Evolutionary conservation across 768 basidiomycete genomes (phyloP).

Genomic region (Leccinum disarticulatum): DNA sequence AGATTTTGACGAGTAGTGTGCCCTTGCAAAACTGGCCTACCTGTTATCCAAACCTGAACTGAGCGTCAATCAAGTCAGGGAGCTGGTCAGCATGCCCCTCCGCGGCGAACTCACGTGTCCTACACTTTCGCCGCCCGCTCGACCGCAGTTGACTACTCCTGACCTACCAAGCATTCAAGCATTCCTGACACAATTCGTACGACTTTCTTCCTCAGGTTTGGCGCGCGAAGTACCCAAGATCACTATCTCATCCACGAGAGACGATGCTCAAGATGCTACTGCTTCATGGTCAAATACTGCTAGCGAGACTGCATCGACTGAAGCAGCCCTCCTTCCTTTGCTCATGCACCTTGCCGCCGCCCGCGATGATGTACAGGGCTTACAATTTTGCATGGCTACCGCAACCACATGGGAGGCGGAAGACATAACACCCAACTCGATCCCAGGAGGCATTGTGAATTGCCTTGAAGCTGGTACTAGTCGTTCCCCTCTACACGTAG

Average conservation of each 20-base stretch:
- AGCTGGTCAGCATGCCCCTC: slow-evolving; percentile 72
- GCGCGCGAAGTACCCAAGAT: slow-evolving; percentile 39
- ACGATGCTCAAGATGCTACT: slow-evolving; percentile 41
- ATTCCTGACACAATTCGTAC: slow-evolving; percentile 67
- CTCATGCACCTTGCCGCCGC: slow-evolving; percentile 79
- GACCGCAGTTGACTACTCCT: slow-evolving; percentile 39
- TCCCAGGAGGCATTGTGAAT: slow-evolving; percentile 72
- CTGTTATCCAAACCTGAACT: slow-evolving; percentile 86
- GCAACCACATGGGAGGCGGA: slow-evolving; percentile 27
- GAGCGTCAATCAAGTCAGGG: slow-evolving; percentile 61
- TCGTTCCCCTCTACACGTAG: slow-evolving; percentile 75
- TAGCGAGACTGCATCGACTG: slow-evolving; percentile 68
- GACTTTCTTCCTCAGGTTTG: slow-evolving; percentile 51
- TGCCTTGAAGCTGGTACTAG: slow-evolving; percentile 69
- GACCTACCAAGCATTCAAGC: slow-evolving; percentile 62
- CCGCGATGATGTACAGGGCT: slow-evolving; percentile 60
- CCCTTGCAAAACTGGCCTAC: slow-evolving; percentile 87
- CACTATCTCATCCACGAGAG: slow-evolving; percentile 33
- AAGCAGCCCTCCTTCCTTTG: slow-evolving; percentile 71
- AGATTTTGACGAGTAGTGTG: slow-evolving; percentile 55
- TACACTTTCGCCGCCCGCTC: slow-evolving; percentile 42
- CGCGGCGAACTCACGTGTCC: slow-evolving; percentile 84
- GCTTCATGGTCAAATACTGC: slow-evolving; percentile 82
- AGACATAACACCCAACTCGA: slow-evolving; percentile 21
- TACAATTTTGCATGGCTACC: slow-evolving; percentile 57